phyloP scores from a whole-genome alignment of 2,329 filamentous ascomycete species.

The Dactylellina leptospora region DNA sequence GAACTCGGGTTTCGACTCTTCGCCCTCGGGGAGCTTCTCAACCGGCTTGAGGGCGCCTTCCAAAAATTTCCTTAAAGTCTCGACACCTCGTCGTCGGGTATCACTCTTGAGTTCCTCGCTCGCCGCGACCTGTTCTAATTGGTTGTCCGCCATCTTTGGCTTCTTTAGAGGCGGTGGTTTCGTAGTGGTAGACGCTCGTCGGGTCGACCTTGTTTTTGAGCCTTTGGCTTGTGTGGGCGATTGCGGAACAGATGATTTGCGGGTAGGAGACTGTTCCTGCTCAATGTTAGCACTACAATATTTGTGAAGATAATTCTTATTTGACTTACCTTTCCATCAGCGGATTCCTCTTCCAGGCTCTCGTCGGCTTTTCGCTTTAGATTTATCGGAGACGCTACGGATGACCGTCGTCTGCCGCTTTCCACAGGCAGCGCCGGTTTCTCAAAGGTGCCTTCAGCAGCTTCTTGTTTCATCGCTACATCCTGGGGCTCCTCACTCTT shows the following conservation, averaged over 20 bases:
- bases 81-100: constrained; percentile 33
- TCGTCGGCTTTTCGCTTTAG: constrained; percentile 47
- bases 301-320: too few species aligned
- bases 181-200: constrained; percentile 23
- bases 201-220: constrained; percentile 33
- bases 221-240: constrained; percentile 38
- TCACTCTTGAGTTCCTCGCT: constrained; percentile 38
- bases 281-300: constrained; percentile 8
- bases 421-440: constrained; percentile 31
- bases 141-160: constrained; percentile 47
- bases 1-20: constrained; percentile 36
- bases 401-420: constrained; percentile 16
- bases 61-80: constrained; percentile 42
- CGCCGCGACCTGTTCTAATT: constrained; percentile 36
- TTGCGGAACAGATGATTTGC: constrained; percentile 35
- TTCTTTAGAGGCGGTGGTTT: constrained; percentile 47
- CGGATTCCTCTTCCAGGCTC: constrained; percentile 38
- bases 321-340: constrained; percentile 30
- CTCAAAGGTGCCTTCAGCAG: constrained; percentile 20
- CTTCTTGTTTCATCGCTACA: constrained; percentile 31
- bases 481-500: constrained; percentile 26
- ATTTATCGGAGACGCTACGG: constrained; percentile 24
- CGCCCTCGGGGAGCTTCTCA: constrained; percentile 44
- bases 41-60: constrained; percentile 36
- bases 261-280: constrained; percentile 41